Conservation (phyloP, 2,329 filamentous ascomycete species). For the Aspergillus unguis region DNA sequence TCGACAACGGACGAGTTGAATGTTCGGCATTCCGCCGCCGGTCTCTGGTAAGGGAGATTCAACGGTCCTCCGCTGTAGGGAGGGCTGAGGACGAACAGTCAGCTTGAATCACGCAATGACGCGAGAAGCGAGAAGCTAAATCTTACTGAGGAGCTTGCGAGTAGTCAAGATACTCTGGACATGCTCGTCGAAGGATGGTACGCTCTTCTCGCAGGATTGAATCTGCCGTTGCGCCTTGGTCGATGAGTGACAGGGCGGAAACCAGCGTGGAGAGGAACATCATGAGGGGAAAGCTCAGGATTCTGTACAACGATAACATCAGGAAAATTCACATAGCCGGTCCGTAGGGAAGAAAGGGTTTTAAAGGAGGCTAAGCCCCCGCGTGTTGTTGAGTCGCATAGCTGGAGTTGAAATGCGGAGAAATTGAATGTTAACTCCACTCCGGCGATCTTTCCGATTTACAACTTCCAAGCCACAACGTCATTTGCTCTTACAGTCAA, state of each 20-base stretch:
- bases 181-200: constrained; percentile 45
- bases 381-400: constrained; percentile 4
- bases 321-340: background rate
- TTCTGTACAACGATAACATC: background rate
- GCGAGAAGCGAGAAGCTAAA: background rate
- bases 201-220: constrained; percentile 24
- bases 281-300: background rate
- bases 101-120: background rate
- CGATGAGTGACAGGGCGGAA: constrained; percentile 13
- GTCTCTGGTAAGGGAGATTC: constrained; percentile 80
- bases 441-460: background rate
- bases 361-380: background rate
- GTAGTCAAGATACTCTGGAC: constrained; percentile 65
- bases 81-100: constrained; percentile 49
- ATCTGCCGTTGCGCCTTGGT: constrained; percentile 10
- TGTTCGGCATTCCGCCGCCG: constrained; percentile 75
- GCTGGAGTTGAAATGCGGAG: constrained; percentile 7
- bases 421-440: background rate
- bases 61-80: constrained; percentile 79
- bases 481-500: background rate
- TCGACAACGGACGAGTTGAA: constrained; percentile 87
- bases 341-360: background rate
- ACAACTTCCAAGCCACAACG: background rate
- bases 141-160: constrained; percentile 59
- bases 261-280: constrained; percentile 13